Evolutionary conservation across 2,329 filamentous ascomycete species (phyloP), one percentile per base, ranked within the genome.

Genomic region (Ophiobolus disseminans): DNA sequence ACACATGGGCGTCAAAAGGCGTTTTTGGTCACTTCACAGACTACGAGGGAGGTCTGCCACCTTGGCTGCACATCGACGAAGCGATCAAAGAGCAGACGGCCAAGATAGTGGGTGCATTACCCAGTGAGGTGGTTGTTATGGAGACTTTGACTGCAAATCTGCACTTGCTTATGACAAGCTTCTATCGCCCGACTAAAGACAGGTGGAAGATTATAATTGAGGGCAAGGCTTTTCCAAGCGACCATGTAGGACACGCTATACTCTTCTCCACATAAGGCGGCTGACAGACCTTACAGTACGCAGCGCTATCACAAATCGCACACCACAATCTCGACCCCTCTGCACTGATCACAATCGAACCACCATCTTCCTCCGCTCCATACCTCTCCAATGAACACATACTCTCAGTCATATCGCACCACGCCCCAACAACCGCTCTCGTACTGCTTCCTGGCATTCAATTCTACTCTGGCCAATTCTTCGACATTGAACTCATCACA

Each of bases 401-500:
- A 31, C 78, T 94, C 8, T 78, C 82, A 6, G 78, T 84, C 3
- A 95, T 96, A 57, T 87, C 91, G 53, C 76, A 85, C 50, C 86
- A 96, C 66, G 88, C 87, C 36, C 80, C 84, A 1, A 83, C 83
- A 5, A 86, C 90, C 0, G 89, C 91, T 1, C 74, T 97, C 7
- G 75, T 96, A 1, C 82, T 96, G 4, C 83, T 97, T 0, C 90
- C 91, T 0, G 92, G 90, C 8, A 88, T 97, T 32, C 91, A 97
- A 69, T 97, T 91, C 77, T 96, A 95, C 75, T 94, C 88, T 0
- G 91, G 91, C 45, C 92, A 97, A 70, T 84, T 89, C 47, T 89
- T 96, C 60, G 90, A 96, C 71, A 92, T 97, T 3, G 75, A 84
- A 34, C 80, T 76, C 34, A 96, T 96, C 70, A 96, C 92, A 1